Conservation (phyloP, 2,329 filamentous ascomycete genomes). For the Clarireedia homoeocarpa region DNA sequence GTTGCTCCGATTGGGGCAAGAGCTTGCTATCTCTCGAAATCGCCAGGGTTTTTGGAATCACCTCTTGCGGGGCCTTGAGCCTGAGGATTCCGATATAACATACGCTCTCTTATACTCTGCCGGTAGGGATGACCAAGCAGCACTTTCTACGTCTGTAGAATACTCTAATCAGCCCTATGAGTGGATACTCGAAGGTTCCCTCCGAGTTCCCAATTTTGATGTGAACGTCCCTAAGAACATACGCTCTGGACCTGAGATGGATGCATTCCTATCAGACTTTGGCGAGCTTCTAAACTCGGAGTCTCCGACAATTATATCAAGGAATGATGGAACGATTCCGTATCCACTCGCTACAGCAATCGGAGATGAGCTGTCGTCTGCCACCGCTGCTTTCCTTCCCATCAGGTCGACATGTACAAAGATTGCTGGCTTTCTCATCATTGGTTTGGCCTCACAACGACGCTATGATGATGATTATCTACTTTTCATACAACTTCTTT, state of each 20-base stretch:
- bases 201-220: conserved; percentile 10
- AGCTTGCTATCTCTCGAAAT: conserved; percentile 62
- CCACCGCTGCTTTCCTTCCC: conserved; percentile 1
- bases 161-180: conserved; percentile 10
- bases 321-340: background rate
- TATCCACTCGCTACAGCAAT: background rate
- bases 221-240: conserved; percentile 2
- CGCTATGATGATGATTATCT: conserved; percentile 76
- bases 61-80: conserved; percentile 58
- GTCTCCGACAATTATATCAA: background rate
- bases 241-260: background rate
- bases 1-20: conserved; percentile 66
- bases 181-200: conserved; percentile 19
- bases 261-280: conserved; percentile 1
- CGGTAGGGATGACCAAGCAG: conserved; percentile 44
- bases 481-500: conserved; percentile 67
- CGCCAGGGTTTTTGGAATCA: conserved; percentile 66
- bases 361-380: background rate
- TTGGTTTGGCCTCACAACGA: conserved; percentile 70
- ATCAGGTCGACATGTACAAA: conserved; percentile 50
- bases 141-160: conserved; percentile 16
- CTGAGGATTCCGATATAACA: conserved; percentile 66
- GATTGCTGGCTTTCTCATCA: conserved; percentile 69
- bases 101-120: conserved; percentile 73
- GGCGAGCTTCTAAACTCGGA: background rate